phyloP scores from a whole-genome alignment of 345 rosid genomes.

The Raphanus raphanistrum region DNA sequence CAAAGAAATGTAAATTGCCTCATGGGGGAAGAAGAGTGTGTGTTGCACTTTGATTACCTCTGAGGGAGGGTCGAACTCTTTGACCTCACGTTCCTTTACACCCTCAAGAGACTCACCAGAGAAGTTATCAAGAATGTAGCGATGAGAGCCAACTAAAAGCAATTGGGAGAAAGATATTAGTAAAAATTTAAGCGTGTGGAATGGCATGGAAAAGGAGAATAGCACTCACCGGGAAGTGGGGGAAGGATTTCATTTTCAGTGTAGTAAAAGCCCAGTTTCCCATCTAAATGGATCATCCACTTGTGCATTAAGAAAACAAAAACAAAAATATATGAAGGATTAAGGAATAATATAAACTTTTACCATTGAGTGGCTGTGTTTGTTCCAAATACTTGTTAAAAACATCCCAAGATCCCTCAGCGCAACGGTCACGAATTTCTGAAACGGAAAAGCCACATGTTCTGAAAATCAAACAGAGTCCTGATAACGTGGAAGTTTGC shows the following conservation, averaged over 20 bases:
- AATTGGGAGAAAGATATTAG: conserved; percentile 4
- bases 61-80: conserved; percentile 78
- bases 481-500: background rate
- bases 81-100: conserved; percentile 55
- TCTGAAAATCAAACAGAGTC: background rate
- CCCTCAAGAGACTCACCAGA: conserved; percentile 46
- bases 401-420: conserved; percentile 79
- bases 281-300: conserved; percentile 52
- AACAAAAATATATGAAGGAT: background rate
- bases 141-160: conserved; percentile 77
- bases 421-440: conserved; percentile 72
- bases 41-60: conserved; percentile 54
- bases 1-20: conserved; percentile 5
- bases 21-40: background rate
- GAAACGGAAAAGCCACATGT: background rate
- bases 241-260: conserved; percentile 97
- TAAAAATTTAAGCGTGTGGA: background rate
- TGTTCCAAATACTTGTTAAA: conserved; percentile 67
- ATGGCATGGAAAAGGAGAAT: background rate
- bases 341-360: background rate
- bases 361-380: conserved; percentile 81
- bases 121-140: conserved; percentile 64
- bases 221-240: conserved; percentile 77
- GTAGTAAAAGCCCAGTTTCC: conserved; percentile 94
- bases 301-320: conserved; percentile 32